phyloP scores from a whole-genome alignment of 2,329 filamentous ascomycete species.

The Cadophora luteo-olivacea region DNA sequence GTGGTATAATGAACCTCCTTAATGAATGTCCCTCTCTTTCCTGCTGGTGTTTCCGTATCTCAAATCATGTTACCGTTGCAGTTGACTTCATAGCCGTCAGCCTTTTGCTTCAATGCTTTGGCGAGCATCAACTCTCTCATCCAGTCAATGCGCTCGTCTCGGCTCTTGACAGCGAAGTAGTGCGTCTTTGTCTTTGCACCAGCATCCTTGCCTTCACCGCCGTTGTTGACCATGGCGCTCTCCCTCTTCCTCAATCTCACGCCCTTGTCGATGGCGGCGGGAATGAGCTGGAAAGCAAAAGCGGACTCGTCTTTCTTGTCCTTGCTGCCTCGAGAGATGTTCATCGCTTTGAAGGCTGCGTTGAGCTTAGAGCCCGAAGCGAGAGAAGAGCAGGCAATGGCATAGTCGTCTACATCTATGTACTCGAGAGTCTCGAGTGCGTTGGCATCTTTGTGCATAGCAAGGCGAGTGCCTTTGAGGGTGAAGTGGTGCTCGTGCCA shows the following conservation, averaged over 20 bases:
- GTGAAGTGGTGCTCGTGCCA: conserved; percentile 94
- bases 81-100: conserved; percentile 80
- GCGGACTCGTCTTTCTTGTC: conserved; percentile 62
- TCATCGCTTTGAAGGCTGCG: conserved; percentile 84
- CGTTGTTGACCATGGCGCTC: conserved; percentile 40
- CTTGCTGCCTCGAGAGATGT: conserved; percentile 63
- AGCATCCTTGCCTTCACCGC: conserved; percentile 49
- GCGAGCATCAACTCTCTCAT: conserved; percentile 93
- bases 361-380: conserved; percentile 78
- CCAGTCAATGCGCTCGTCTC: conserved; percentile 96
- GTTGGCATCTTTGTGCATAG: conserved; percentile 74
- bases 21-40: conserved; percentile 20
- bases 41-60: conserved; percentile 9
- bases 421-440: conserved; percentile 67
- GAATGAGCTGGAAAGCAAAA: conserved; percentile 87
- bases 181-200: conserved; percentile 82
- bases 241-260: conserved; percentile 55
- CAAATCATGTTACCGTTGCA: conserved; percentile 81
- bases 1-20: conserved; percentile 17
- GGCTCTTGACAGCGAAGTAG: conserved; percentile 87
- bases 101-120: conserved; percentile 85
- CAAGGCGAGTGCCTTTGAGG: conserved; percentile 75
- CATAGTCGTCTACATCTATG: conserved; percentile 88
- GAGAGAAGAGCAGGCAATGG: conserved; percentile 81
- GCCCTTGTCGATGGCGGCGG: conserved; percentile 53